Evolutionary conservation across 2,329 filamentous ascomycete species (phyloP).

Genomic region (Trichophyton mentagrophytes): DNA sequence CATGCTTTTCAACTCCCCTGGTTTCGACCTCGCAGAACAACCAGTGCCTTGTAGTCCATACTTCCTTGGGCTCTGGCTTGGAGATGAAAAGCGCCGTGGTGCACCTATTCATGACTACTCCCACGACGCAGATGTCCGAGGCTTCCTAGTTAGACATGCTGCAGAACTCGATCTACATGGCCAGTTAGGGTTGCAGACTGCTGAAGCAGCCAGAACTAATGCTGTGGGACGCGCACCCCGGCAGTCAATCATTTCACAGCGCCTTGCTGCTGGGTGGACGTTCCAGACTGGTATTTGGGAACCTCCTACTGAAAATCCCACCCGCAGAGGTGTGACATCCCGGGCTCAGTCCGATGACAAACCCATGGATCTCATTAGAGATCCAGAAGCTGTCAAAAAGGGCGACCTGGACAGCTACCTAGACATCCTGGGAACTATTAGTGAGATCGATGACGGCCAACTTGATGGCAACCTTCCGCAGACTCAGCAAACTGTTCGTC

Average conservation of each 20-base stretch:
- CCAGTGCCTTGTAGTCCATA: conserved; percentile 14
- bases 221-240: not conserved
- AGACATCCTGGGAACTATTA: not conserved
- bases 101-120: not conserved
- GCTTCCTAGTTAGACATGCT: conserved; percentile 10
- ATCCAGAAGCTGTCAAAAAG: not conserved
- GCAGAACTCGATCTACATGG: conserved; percentile 9
- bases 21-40: conserved; percentile 20
- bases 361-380: not conserved
- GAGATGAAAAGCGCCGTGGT: conserved; percentile 10
- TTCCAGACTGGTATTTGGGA: not conserved
- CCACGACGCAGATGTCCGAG: conserved; percentile 9
- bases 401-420: not conserved
- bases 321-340: not conserved
- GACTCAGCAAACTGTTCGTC: conserved; percentile 3
- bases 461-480: not conserved
- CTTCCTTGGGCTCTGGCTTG: conserved; percentile 16
- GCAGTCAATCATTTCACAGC: conserved; percentile 5
- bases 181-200: not conserved
- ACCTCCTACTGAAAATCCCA: not conserved
- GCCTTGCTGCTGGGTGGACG: conserved; percentile 4
- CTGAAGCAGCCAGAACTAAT: not conserved
- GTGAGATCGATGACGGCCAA: not conserved
- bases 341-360: not conserved
- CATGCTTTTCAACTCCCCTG: conserved; percentile 26